Evolutionary conservation across 176 grass and related monocot species (phyloP).

Genomic region (Eleusine coracana): DNA sequence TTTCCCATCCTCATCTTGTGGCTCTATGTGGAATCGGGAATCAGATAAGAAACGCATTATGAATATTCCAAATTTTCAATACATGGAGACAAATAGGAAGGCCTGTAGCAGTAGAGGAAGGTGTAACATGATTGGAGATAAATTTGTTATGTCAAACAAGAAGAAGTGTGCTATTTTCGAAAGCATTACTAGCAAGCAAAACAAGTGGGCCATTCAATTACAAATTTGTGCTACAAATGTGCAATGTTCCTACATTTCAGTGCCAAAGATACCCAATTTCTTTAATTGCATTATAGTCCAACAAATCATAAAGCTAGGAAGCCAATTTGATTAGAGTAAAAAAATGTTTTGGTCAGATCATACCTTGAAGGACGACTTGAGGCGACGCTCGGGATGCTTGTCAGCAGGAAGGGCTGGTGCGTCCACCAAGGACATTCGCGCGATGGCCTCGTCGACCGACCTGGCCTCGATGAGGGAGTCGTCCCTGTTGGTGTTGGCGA

Average conservation of each 20-base stretch:
- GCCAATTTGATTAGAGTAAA: background rate
- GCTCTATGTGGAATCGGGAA: background rate
- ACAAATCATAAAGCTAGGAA: background rate
- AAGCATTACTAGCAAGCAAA: background rate
- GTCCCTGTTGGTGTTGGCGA: constrained; percentile 91
- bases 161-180: too few relatives aligned
- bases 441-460: constrained; percentile 79
- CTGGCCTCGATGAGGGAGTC: constrained; percentile 92
- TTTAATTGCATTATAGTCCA: background rate
- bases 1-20: background rate
- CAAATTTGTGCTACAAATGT: background rate
- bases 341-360: background rate
- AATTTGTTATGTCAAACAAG: background rate
- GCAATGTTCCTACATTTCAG: background rate
- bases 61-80: background rate
- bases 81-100: background rate
- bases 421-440: constrained; percentile 61
- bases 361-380: constrained; percentile 94
- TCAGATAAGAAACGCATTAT: background rate
- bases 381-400: constrained; percentile 86
- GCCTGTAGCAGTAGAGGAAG: background rate
- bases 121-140: background rate
- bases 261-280: background rate
- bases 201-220: background rate
- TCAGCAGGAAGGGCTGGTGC: constrained; percentile 56